Base-by-base conservation (phyloP, 768 basidiomycete genomes). In the Pisolithus tinctorius region DNA sequence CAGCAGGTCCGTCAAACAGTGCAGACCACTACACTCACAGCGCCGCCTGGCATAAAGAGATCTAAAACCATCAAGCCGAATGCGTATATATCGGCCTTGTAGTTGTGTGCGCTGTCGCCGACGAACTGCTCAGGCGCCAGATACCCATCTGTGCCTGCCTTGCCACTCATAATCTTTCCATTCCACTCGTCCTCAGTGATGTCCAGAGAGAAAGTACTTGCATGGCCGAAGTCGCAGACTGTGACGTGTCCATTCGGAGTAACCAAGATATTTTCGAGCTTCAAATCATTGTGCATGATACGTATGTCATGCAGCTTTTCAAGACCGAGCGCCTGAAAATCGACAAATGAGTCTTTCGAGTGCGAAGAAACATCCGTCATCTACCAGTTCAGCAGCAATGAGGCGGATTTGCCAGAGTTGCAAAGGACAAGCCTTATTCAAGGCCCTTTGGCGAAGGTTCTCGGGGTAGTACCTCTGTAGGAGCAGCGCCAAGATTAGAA, bases 211-310 rank as follows among this genome's bases (percentile, higher is more conserved):
- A 62, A 48, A 17, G 52, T 47, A 16, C 41, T 27, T 3, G 58
- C 53, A 27, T 64, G 55, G 17, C 58, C 58, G 41, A 57, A 58
- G 38, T 58, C 58, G 29, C 45, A 53, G 23, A 58, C 5, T n/a
- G 44, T 38, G 45, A 58, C 27, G 16, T 58, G 58, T 17, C 58
- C 58, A 20, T 36, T 41, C 5, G 55, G 49, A 47, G 71, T 70
- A 31, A 74, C 63, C 27, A 80, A 59, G 43, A 80, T 68, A 55
- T 80, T 80, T 58, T 80, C 78, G 31, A 75, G 62, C 63, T 80
- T 80, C 55, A 80, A 54, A 58, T 80, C 78, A 20, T 74, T 65
- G 63, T 80, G 78, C 9, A 75, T 66, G 43, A 79, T 60, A 9
- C 67, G 62, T 23, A 50, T 17, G 10, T 41, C 38, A 36, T 58